Percentiles rank a stretch among this genome's conserved stretches.
These are phyloP conservation scores for Russula brevipes DNA, from an alignment of 768 basidiomycete genomes.

Conservation along the genomic window DNA sequence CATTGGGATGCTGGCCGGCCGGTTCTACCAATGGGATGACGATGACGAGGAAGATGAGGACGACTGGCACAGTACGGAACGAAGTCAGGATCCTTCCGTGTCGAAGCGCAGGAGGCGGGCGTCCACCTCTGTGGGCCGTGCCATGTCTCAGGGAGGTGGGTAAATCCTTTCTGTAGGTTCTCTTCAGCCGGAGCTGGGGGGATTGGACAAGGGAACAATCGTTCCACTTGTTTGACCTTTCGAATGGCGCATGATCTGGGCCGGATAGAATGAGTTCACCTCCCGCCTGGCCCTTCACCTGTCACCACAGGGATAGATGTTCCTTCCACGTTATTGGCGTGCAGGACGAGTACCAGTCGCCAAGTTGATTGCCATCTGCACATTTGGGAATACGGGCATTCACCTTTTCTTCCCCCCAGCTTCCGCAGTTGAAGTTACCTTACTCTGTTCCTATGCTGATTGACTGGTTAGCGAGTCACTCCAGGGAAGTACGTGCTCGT, in stretches of 20 bases:
- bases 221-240: not conserved
- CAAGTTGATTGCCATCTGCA: not conserved
- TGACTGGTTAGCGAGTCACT: slow-evolving; percentile 10
- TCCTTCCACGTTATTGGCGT: not conserved
- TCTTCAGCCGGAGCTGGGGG: not conserved
- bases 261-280: too few relatives aligned
- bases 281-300: not conserved
- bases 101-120: slow-evolving; percentile 29
- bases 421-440: not conserved
- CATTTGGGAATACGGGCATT: not conserved
- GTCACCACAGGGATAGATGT: not conserved
- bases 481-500: slow-evolving; percentile 26
- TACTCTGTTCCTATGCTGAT: slow-evolving; percentile 1
- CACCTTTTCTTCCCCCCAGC: not conserved
- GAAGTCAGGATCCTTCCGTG: slow-evolving; percentile 36
- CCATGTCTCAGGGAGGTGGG: slow-evolving; percentile 16
- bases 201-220: not conserved
- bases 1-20: slow-evolving; percentile 44
- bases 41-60: slow-evolving; percentile 54
- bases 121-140: slow-evolving; percentile 26
- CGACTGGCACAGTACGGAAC: slow-evolving; percentile 29
- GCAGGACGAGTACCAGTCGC: slow-evolving; percentile 3
- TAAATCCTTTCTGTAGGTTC: not conserved
- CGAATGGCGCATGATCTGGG: too few relatives aligned
- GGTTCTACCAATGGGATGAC: slow-evolving; percentile 49